phyloP scores from a whole-genome alignment of 805 yeast species.

The Candida andamanensis region DNA sequence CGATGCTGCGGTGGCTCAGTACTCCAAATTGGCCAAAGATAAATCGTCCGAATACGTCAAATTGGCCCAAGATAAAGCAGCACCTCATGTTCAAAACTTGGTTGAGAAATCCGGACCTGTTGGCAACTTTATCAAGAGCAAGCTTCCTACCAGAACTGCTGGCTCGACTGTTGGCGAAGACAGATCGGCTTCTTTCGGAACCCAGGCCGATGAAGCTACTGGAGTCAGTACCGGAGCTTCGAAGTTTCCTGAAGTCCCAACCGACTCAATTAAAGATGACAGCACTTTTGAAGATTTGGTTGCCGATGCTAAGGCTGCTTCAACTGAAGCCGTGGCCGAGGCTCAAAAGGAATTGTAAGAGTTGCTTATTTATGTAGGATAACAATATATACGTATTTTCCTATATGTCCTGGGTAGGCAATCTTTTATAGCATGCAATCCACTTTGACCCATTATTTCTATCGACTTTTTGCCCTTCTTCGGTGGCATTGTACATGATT shows the following conservation, averaged over 20 bases:
- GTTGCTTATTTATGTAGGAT: constrained; percentile 3
- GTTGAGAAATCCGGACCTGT: constrained; percentile 64
- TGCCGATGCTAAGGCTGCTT: constrained; percentile 17
- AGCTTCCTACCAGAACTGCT: constrained; percentile 64
- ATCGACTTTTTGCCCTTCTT: constrained; percentile 94
- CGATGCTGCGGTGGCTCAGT: constrained; percentile 53
- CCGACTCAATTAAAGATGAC: constrained; percentile 16
- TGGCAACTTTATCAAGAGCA: constrained; percentile 51
- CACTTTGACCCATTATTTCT: constrained; percentile 85
- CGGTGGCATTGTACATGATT: constrained; percentile 89
- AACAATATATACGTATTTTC: background rate
- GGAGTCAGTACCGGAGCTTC: constrained; percentile 15
- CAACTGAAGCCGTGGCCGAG: constrained; percentile 7
- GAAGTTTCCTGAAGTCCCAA: constrained; percentile 38
- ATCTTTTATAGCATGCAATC: constrained; percentile 79
- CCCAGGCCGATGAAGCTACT: constrained; percentile 4
- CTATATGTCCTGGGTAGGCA: constrained; percentile 49
- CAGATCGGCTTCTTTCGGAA: constrained; percentile 44
- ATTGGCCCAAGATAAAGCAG: constrained; percentile 36
- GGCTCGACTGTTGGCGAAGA: constrained; percentile 67
- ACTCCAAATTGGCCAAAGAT: constrained; percentile 41
- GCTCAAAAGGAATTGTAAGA: constrained; percentile 3
- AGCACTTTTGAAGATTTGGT: constrained; percentile 21
- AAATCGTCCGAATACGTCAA: constrained; percentile 43
- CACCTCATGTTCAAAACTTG: constrained; percentile 55